A percentile compares a stretch with the other conserved stretches of the same genome.
Evolutionary conservation across 257 asterid species (phyloP).

Genomic region (Capsicum baccatum): DNA sequence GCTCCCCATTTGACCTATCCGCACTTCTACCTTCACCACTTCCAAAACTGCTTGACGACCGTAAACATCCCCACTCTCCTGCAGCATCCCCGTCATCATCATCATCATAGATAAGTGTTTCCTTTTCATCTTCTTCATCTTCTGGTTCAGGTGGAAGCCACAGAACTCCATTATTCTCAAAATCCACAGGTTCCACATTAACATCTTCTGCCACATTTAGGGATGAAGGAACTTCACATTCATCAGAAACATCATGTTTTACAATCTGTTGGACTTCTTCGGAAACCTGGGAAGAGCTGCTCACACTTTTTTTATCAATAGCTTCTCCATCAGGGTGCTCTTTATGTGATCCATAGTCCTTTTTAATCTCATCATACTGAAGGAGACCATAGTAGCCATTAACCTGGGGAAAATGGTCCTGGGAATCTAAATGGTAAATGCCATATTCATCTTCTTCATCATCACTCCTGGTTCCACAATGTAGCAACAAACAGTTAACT

Average conservation of each 20-base stretch:
- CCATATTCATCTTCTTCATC: conserved; percentile 75
- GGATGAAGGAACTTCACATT: conserved; percentile 77
- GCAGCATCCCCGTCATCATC: conserved; percentile 76
- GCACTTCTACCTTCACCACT: conserved; percentile 76
- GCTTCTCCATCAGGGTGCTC: conserved; percentile 70
- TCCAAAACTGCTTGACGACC: conserved; percentile 71
- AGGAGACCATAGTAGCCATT: conserved; percentile 61
- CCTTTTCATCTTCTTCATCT: conserved; percentile 91
- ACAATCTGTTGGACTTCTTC: conserved; percentile 62
- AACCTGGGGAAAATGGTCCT: conserved; percentile 54
- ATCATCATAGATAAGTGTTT: conserved; percentile 63
- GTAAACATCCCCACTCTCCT: conserved; percentile 85
- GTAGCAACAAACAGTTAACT: conserved; percentile 24
- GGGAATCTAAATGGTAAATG: conserved; percentile 53
- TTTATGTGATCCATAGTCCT: conserved; percentile 57
- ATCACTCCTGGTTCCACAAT: conserved; percentile 66
- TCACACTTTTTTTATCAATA: conserved; percentile 52
- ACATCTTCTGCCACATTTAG: conserved; percentile 67
- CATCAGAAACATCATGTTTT: conserved; percentile 61
- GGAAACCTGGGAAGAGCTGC: conserved; percentile 53
- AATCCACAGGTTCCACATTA: conserved; percentile 76
- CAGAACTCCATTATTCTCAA: conserved; percentile 84
- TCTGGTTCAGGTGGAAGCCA: conserved; percentile 99
- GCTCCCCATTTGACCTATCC: conserved; percentile 88
- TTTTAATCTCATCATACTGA: conserved; percentile 55